Base-by-base conservation (phyloP, 495 filamentous ascomycete species). In the Penicillium bovifimosum region DNA sequence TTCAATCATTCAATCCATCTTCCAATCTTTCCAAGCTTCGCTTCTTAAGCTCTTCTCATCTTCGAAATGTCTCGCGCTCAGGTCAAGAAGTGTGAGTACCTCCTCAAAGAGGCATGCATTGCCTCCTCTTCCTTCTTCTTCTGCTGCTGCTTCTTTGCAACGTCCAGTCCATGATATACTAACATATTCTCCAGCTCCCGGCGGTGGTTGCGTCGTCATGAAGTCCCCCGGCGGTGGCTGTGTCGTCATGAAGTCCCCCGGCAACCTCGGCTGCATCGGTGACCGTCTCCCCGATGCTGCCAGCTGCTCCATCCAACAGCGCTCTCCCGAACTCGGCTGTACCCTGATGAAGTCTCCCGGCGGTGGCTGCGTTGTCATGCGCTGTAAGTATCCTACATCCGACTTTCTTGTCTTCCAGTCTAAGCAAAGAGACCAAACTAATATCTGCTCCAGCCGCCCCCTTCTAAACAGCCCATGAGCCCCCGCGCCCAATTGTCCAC, bases 151-250 rank as follows among this genome's bases (percentile, higher is more conserved):
- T 32, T 13, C 28, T 14, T 42, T 24, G 20, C 31, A 17, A n/a
- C 16, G 20, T 14, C 33, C 13, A 7, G 7, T 14, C 39, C 0
- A 48, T 43, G 13, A 41, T 13, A 49, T 54, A 56, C 59, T 56
- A 45, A 64, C 36, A 47, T 50, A 38, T n/a, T 20, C 11, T 35
- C 51, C 28, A 43, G 63, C 65, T 56, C 67, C 71, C 52, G 64
- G 66, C 45, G 66, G 62, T 59, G 69, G 71, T 55, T 74, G 71
- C 62, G 60, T 69, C 48, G 57, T 74, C 54, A 72, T 72, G 70
- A 35, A 36, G 32, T 34, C 44, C 32, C 44, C 44, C 32, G 43
- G 43, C 10, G 43, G 43, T 10, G 43, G 44, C 32, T 47, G 44
- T 35, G 44, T 47, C 6, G 44, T 47, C 17, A 47, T 47, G 44